Conservation (phyloP, 305 asterid genomes). For the Solanum chacoense region DNA sequence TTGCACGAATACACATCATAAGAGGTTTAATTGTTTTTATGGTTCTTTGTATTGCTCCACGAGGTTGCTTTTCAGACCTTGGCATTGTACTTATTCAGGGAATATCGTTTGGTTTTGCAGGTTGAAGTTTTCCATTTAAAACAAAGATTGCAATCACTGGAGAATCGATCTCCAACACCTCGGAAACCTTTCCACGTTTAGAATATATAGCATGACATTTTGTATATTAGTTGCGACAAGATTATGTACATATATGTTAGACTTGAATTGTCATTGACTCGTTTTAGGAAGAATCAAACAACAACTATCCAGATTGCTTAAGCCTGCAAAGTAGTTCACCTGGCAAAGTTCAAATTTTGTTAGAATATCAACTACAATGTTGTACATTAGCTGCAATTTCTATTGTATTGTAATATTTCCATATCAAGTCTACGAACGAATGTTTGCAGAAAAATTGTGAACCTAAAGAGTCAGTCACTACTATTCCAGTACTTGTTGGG, state of each 20-base stretch:
- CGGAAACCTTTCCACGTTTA: slow-evolving; percentile 76
- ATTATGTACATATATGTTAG: neutral
- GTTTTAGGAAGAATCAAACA: neutral
- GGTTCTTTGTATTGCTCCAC: neutral
- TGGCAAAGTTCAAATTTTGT: neutral
- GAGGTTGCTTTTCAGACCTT: neutral
- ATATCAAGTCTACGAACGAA: neutral
- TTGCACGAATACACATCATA: neutral
- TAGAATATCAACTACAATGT: neutral
- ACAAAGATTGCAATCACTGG: slow-evolving; percentile 87
- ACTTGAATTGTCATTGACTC: neutral
- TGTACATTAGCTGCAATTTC: neutral
- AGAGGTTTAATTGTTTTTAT: neutral
- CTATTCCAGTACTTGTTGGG: neutral
- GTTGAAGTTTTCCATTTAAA: slow-evolving; percentile 90
- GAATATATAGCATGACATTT: neutral
- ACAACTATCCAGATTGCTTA: neutral
- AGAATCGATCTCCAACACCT: slow-evolving; percentile 82
- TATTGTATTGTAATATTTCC: neutral
- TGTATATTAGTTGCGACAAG: neutral
- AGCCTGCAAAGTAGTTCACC: neutral
- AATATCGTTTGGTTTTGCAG: slow-evolving; percentile 25
- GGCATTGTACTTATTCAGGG: neutral
- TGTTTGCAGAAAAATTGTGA: neutral
- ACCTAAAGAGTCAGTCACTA: neutral